Evolutionary conservation across 768 basidiomycete species (phyloP).

Genomic region (Mycena amicta): DNA sequence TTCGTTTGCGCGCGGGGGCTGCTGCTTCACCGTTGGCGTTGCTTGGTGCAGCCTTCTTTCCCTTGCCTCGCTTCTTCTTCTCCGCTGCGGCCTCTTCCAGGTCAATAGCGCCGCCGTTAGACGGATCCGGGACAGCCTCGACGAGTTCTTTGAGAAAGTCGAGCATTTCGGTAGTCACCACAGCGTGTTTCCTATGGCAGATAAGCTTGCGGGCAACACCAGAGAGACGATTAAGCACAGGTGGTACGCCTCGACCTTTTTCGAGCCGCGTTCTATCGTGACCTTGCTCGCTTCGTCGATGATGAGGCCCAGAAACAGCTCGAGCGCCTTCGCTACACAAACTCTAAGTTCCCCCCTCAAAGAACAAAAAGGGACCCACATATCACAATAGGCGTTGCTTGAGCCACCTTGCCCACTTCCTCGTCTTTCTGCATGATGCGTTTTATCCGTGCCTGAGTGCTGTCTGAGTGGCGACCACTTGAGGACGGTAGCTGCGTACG

Average conservation of each 20-base stretch:
- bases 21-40: constrained; percentile 38
- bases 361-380: constrained; percentile 54
- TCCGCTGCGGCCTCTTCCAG: constrained; percentile 63
- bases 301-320: constrained; percentile 85
- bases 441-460: constrained; percentile 88
- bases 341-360: neutral
- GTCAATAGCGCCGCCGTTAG: constrained; percentile 78
- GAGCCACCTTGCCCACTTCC: constrained; percentile 97
- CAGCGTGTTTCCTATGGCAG: constrained; percentile 82
- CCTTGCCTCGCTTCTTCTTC: constrained; percentile 63
- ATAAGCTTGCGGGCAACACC: neutral
- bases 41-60: constrained; percentile 46
- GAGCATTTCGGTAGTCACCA: constrained; percentile 83
- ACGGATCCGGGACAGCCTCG: constrained; percentile 82
- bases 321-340: constrained; percentile 83
- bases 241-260: constrained; percentile 91
- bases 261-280: constrained; percentile 74
- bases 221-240: constrained; percentile 54
- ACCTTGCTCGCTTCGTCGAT: constrained; percentile 84
- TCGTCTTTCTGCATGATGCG: constrained; percentile 99
- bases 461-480: neutral
- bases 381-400: constrained; percentile 94
- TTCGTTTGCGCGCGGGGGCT: constrained; percentile 43
- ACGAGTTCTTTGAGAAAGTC: constrained; percentile 96
- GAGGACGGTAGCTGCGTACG: constrained; percentile 46